These are phyloP conservation scores for Dendrostoma leiphaemia DNA, from an alignment of 2,329 filamentous ascomycete genomes.

Conservation along the genomic window DNA sequence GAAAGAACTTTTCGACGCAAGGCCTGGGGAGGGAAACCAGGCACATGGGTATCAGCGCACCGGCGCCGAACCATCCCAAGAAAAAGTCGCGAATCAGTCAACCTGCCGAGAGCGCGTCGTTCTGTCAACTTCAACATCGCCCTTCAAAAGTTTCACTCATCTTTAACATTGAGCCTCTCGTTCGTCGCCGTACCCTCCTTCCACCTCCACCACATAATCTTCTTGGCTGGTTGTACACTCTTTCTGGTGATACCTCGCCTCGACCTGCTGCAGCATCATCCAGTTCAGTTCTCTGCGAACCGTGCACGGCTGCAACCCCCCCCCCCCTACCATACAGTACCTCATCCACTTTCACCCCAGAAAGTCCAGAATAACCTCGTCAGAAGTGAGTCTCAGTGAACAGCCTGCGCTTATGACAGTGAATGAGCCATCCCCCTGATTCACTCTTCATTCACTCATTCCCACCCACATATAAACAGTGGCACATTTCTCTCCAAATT, in stretches of 20 bases:
- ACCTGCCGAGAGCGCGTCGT: neutral
- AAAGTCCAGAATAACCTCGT: neutral
- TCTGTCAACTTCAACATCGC: neutral
- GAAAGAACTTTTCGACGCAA: neutral
- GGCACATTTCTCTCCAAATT: no score
- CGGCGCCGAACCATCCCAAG: neutral
- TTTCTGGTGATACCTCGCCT: neutral
- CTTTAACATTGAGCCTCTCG: no score
- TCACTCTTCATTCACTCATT: no score
- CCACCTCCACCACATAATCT: neutral
- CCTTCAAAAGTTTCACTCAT: no score
- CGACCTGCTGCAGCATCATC: neutral
- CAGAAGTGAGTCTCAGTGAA: neutral
- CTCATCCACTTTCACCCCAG: neutral
- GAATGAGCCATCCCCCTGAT: no score
- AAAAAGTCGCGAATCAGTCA: constrained; percentile 2
- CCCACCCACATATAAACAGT: no score
- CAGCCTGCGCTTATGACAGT: neutral
- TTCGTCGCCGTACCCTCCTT: no score
- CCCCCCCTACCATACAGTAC: no score
- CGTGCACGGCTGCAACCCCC: no score
- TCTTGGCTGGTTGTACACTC: neutral
- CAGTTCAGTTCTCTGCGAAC: no score
- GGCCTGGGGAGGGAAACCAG: neutral
- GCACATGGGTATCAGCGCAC: neutral